phyloP scores from a whole-genome alignment of 2,329 filamentous ascomycete genomes.

The Leptographium procerum region DNA sequence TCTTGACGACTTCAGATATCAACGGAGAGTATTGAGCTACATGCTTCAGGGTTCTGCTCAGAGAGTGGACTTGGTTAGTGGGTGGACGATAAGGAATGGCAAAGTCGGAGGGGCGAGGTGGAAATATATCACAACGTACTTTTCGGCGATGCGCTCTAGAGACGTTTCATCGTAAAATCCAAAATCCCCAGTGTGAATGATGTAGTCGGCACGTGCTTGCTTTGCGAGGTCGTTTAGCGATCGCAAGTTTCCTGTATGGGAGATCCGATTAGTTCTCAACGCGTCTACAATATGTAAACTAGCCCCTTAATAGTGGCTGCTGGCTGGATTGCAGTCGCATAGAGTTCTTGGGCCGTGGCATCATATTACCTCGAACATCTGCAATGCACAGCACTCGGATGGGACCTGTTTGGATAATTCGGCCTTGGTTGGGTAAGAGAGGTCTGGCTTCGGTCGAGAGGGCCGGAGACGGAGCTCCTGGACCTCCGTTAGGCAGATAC shows the following conservation, averaged over 20 bases:
- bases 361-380: constrained; percentile 52
- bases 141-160: constrained; percentile 93
- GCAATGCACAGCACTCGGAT: constrained; percentile 60
- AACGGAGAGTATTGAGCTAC: constrained; percentile 97
- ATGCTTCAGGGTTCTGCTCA: constrained; percentile 81
- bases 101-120: background rate
- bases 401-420: constrained; percentile 53
- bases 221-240: constrained; percentile 95
- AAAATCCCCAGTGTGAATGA: constrained; percentile 98
- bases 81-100: background rate
- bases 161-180: constrained; percentile 97
- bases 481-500: constrained; percentile 54
- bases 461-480: constrained; percentile 30
- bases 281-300: background rate
- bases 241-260: constrained; percentile 67
- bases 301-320: background rate
- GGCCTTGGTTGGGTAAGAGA: constrained; percentile 56
- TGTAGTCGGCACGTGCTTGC: constrained; percentile 89
- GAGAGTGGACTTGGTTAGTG: background rate
- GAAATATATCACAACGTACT: constrained; percentile 57
- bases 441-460: constrained; percentile 49
- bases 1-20: constrained; percentile 67
- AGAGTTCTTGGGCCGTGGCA: background rate
- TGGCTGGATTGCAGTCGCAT: background rate
- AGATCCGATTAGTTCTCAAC: background rate